Percentiles rank a stretch among this genome's conserved stretches.
These are phyloP conservation scores for Pseudogymnoascus sp. DNA, from an alignment of 2,329 filamentous ascomycete genomes.

Conservation along the genomic window DNA sequence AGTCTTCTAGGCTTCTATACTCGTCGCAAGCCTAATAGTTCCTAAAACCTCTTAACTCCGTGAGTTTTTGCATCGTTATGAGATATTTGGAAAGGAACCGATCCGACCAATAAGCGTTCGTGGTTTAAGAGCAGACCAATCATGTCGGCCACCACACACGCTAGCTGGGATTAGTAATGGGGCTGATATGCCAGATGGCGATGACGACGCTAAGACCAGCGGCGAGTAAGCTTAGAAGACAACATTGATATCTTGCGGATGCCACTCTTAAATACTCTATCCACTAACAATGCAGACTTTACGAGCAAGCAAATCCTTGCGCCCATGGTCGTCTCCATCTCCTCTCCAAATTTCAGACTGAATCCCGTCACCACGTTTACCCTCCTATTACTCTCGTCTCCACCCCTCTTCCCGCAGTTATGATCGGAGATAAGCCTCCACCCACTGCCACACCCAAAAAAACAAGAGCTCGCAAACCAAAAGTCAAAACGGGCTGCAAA, in stretches of 20 bases:
- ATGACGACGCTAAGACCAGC: not conserved
- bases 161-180: not conserved
- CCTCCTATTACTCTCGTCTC: not conserved
- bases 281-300: not conserved
- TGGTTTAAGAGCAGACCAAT: conserved; percentile 1
- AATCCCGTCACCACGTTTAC: not conserved
- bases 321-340: not conserved
- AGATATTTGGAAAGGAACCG: not conserved
- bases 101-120: not conserved
- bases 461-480: conserved; percentile 21
- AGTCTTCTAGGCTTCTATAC: not conserved
- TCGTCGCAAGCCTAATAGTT: not conserved
- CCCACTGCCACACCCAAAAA: not conserved
- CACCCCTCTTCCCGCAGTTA: not conserved
- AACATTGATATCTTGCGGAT: not conserved
- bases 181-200: not conserved
- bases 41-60: not conserved
- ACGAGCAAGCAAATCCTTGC: not conserved
- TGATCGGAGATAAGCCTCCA: not conserved
- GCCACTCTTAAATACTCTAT: not conserved
- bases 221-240: not conserved
- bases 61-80: not conserved
- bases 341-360: not conserved
- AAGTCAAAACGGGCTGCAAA: conserved; percentile 37
- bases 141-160: not conserved